Evolutionary conservation across 164 flowering plant genomes (phyloP).

Genomic region (Stephania japonica): DNA sequence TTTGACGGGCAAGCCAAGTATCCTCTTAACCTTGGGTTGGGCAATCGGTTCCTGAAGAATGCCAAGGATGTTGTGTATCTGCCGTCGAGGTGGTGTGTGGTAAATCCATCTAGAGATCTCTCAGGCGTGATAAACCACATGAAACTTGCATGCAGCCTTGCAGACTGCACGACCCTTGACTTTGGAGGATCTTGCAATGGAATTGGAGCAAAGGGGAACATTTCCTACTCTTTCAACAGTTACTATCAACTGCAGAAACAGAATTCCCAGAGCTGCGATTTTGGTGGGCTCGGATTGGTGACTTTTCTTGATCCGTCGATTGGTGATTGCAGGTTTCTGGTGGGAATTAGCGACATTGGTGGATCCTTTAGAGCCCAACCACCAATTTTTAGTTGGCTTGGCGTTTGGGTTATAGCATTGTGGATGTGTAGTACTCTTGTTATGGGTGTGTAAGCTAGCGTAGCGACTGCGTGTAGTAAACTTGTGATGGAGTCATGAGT

Average conservation of each 20-base stretch:
- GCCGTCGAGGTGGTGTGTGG: slow-evolving; percentile 90
- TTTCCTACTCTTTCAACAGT: slow-evolving; percentile 92
- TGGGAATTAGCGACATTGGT: slow-evolving; percentile 47
- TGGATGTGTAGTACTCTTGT: slow-evolving; percentile 19
- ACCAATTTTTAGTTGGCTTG: neutral
- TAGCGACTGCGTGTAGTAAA: no score
- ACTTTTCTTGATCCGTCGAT: slow-evolving; percentile 81
- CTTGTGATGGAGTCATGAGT: slow-evolving; percentile 7
- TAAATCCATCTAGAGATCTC: slow-evolving; percentile 60
- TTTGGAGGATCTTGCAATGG: slow-evolving; percentile 88
- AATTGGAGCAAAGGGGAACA: slow-evolving; percentile 73
- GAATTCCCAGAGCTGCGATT: slow-evolving; percentile 61
- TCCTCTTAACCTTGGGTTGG: slow-evolving; percentile 60
- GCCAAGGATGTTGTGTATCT: slow-evolving; percentile 74
- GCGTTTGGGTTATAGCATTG: slow-evolving; percentile 14
- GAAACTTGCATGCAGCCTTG: slow-evolving; percentile 66
- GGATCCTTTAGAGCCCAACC: slow-evolving; percentile 13
- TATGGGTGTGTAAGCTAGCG: no score
- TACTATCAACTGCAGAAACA: slow-evolving; percentile 83
- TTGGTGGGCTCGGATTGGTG: slow-evolving; percentile 84
- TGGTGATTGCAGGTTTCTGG: slow-evolving; percentile 84
- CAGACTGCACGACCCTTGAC: slow-evolving; percentile 79
- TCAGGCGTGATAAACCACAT: slow-evolving; percentile 53
- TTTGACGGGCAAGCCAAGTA: slow-evolving; percentile 94
- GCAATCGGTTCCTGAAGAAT: slow-evolving; percentile 50